These are phyloP conservation scores for Claviceps sorghi DNA, from an alignment of 2,329 filamentous ascomycete species.

Conservation along the genomic window DNA sequence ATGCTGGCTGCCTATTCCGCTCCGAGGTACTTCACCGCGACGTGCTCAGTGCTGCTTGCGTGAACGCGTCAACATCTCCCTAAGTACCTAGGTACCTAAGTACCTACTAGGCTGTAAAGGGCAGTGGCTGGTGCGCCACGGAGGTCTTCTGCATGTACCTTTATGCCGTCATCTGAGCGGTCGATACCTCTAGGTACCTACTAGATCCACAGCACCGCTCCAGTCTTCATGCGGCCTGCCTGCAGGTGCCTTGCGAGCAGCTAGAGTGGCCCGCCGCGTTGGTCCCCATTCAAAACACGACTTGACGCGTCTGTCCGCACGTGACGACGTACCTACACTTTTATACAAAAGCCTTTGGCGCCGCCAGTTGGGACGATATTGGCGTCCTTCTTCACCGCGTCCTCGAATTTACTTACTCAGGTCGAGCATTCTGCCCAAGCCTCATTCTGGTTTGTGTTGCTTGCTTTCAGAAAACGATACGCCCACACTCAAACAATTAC, in stretches of 20 bases:
- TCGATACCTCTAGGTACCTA: too few relatives aligned
- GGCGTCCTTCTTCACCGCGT: slow-evolving; percentile 14
- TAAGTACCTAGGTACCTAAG: too few relatives aligned
- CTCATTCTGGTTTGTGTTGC: slow-evolving; percentile 9
- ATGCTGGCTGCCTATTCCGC: not conserved
- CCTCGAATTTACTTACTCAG: slow-evolving; percentile 11
- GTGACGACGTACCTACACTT: slow-evolving; percentile 20
- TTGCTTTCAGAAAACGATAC: slow-evolving; percentile 6
- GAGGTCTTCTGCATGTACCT: slow-evolving; percentile 5
- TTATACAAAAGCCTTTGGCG: slow-evolving; percentile 25
- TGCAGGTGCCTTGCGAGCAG: slow-evolving; percentile 1
- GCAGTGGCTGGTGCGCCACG: slow-evolving; percentile 8
- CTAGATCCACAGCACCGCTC: slow-evolving; percentile 1
- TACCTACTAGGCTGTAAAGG: not conserved
- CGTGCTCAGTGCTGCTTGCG: slow-evolving; percentile 5
- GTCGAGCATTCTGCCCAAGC: slow-evolving; percentile 10
- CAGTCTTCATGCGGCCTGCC: not conserved
- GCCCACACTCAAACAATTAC: slow-evolving; percentile 13
- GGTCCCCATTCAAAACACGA: slow-evolving; percentile 13
- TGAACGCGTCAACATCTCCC: slow-evolving; percentile 10
- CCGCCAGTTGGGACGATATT: slow-evolving; percentile 11
- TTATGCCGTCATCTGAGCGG: too few relatives aligned
- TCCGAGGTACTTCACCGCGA: slow-evolving; percentile 9
- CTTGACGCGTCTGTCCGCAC: slow-evolving; percentile 22
- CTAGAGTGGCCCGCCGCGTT: slow-evolving; percentile 12